Conservation (phyloP, 345 rosid genomes). For the Eucalyptus caleyi region DNA sequence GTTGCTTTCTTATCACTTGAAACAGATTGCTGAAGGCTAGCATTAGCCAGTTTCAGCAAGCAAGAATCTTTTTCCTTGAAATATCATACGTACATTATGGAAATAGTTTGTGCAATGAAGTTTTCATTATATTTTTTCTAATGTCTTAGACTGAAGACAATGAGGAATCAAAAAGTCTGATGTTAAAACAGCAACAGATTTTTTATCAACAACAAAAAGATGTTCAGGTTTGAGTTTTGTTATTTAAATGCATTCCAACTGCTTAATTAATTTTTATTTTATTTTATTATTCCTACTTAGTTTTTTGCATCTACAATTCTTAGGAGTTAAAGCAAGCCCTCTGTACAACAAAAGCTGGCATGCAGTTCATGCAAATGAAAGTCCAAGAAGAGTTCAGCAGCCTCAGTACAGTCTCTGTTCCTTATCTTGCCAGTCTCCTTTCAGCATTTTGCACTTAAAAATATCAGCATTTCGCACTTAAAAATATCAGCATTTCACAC, state of each 20-base stretch:
- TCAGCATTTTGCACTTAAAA: not conserved
- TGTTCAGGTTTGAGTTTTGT: conserved; percentile 33
- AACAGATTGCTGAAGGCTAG: not conserved
- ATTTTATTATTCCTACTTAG: not conserved
- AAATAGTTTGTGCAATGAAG: not conserved
- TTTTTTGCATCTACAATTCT: not conserved
- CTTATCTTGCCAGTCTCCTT: not conserved
- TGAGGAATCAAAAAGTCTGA: conserved; percentile 35
- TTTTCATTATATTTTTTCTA: not conserved
- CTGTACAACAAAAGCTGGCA: conserved; percentile 72
- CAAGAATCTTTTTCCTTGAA: not conserved
- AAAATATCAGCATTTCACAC: not conserved
- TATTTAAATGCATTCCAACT: not conserved
- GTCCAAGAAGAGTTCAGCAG: conserved; percentile 73
- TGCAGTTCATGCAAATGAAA: conserved; percentile 77
- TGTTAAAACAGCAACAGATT: conserved; percentile 34
- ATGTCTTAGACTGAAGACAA: conserved; percentile 43
- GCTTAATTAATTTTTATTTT: not conserved
- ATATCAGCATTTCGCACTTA: not conserved
- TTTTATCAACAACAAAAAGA: conserved; percentile 71
- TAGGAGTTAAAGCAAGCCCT: conserved; percentile 70
- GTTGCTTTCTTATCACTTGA: not conserved
- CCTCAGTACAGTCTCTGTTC: conserved; percentile 38
- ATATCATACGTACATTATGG: not conserved
- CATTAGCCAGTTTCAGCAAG: not conserved